Evolutionary conservation across 176 grass and related monocot genomes (phyloP).

Genomic region (Thinopyrum elongatum): DNA sequence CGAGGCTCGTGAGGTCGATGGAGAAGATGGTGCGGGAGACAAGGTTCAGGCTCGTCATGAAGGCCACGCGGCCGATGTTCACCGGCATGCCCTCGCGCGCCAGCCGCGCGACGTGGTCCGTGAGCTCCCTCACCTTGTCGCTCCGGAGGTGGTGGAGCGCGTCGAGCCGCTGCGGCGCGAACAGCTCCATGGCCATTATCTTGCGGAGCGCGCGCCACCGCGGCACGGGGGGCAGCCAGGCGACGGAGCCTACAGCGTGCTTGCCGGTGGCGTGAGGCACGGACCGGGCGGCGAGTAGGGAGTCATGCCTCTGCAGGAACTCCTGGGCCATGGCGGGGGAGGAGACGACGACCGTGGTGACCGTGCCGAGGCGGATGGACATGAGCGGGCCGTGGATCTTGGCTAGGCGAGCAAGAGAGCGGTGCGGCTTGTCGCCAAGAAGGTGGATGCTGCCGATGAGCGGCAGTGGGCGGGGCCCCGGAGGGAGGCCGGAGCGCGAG

Average conservation of each 20-base stretch:
- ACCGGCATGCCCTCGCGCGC: too few species aligned
- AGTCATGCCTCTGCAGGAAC: conserved; percentile 32
- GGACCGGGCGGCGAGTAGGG: neutral
- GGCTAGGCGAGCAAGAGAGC: conserved; percentile 9
- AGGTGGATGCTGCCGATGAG: conserved; percentile 34
- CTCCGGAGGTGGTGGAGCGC: neutral
- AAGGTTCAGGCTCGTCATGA: too few species aligned
- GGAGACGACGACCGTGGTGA: conserved; percentile 29
- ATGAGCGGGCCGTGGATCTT: conserved; percentile 11
- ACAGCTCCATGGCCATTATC: conserved; percentile 13
- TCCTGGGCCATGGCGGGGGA: conserved; percentile 1
- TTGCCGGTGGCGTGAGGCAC: neutral
- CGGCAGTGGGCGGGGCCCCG: conserved; percentile 1
- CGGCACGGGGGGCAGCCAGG: neutral
- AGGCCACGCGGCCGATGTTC: too few species aligned
- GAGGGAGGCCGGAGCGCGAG: neutral
- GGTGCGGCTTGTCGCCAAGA: neutral
- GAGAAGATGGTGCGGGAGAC: too few species aligned
- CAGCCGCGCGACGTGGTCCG: too few species aligned
- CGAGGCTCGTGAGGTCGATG: too few species aligned
- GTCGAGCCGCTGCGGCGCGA: conserved; percentile 11
- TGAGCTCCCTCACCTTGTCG: neutral
- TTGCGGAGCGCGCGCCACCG: conserved; percentile 25
- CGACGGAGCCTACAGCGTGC: neutral
- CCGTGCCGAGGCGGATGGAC: conserved; percentile 23